Conservation (phyloP, 75 land plant species). For the Sequoiadendron giganteum region DNA sequence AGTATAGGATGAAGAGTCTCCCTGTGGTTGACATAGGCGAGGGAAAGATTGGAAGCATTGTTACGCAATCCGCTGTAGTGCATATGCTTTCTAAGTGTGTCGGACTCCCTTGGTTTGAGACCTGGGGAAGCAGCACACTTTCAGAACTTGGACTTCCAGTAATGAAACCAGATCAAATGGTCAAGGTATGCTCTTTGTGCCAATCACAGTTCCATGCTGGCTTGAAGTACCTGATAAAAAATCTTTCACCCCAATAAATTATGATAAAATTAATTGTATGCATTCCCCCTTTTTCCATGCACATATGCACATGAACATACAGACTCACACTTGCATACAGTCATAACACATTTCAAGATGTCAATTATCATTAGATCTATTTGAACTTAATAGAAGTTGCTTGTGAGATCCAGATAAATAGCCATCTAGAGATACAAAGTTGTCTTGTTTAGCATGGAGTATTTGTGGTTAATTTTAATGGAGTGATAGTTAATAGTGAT, state of each 20-base stretch:
- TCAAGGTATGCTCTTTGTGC: constrained; percentile 43
- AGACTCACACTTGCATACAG: background rate
- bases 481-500: background rate
- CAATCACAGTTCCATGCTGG: background rate
- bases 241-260: background rate
- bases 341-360: background rate
- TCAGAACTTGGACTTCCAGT: constrained; percentile 76
- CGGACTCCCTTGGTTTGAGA: constrained; percentile 83
- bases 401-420: background rate
- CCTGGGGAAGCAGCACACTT: constrained; percentile 65
- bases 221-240: background rate
- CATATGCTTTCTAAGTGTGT: constrained; percentile 86
- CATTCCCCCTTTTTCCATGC: background rate
- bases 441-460: background rate
- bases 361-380: background rate
- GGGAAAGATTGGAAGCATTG: constrained; percentile 61
- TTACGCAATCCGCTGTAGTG: constrained; percentile 77
- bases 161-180: constrained; percentile 44
- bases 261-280: background rate
- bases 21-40: constrained; percentile 85
- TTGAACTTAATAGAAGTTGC: background rate
- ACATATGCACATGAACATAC: background rate
- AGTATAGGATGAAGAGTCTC: constrained; percentile 86
- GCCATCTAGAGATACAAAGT: background rate
- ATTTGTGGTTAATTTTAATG: background rate